Evolutionary conservation across 495 filamentous ascomycete genomes (phyloP), one percentile per base, ranked within the genome.

Genomic region (Hypoxylon fragiforme): DNA sequence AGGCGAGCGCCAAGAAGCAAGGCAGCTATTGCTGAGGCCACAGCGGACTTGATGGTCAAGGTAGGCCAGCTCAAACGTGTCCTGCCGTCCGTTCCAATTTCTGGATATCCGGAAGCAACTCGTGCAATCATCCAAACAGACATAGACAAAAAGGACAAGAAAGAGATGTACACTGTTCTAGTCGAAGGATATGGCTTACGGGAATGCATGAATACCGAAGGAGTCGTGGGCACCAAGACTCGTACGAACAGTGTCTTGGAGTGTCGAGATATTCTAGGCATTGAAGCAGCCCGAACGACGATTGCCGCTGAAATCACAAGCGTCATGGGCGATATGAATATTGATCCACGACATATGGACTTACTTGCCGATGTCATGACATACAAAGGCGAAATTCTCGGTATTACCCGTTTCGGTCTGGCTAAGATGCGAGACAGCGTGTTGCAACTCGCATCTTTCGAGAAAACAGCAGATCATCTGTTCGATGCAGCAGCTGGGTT

Each of bases 321-420:
- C 15, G 91, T 96, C 65, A 96, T 96, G 91, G 81, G 77, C 37
- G 82, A 84, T 64, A 97, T 98, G 94, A 84, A 85, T 73, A 97
- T 98, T 60, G 94, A 98, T 76, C 94, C 94, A 20, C 88, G 95
- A 24, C 94, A 98, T 79, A 97, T 98, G 92, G 89, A 97, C 68
- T 82, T 98, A 6, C 81, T 98, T 12, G 92, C 94, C n/a, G 95
- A 98, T 52, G 91, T 97, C 28, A 98, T 98, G 94, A 98, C 94
- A 4, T 97, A 92, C 80, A 96, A 95, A 73, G 94, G 94, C 39
- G 92, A 97, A 56, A 88, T 97, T 0, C 81, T 96, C n/a, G 94
- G 94, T 28, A 98, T 98, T 65, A 98, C 94, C 7, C 86, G 94
- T 18, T 97, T 97, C 70, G 94, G 94, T 42, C 78, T 98, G 32